Base-by-base conservation (phyloP, 2,329 filamentous ascomycete species). In the Neoarthrinium moseri region DNA sequence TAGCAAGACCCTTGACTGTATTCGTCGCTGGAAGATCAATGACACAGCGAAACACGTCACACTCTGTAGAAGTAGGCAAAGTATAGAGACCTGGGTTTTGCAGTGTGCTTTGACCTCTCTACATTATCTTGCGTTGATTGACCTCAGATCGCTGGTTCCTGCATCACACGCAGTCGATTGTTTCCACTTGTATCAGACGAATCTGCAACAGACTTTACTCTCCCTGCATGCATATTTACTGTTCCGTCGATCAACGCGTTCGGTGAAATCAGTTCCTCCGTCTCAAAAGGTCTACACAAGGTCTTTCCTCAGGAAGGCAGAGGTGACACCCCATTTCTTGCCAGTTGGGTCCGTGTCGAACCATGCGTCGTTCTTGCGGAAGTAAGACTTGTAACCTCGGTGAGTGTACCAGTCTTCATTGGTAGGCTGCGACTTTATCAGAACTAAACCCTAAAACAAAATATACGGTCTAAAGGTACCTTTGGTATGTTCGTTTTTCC, bases 321-420 rank as follows among this genome's bases (percentile, higher is more conserved):
- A 27, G 4, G 15, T 32, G 27, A 35, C 23, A 3, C 48, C 45
- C 56, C 57, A 58, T 18, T 40, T 34, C 21, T 55, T 56, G 3
- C 56, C 57, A 3, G 49, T 52, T 2, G 55, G 47, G 24, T 60
- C 57, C 2, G 46, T 38, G 10, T 58, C 54, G 41, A 47, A 30
- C 53, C 52, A 60, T 3, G 50, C 46, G 22, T 45, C 26, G 17
- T 49, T 27, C 24, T 52, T 50, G 6, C 27, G 12, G 2, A 2
- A n/a, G 29, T 60, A 60, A 3, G 54, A 5, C 4, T 33, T 43
- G 37, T 59, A 60, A 6, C 57, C 58, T n/a, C 54, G 49, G 15
- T 51, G 47, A 15, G 43, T 23, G 32, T 59, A 60, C 58, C 58
- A 60, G 30, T 58, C 58, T 26, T 60, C 51, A 20, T 51, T 51